phyloP scores from a whole-genome alignment of 1,139 yeast genomes.

The Blastobotrys raffinosifermentans region DNA sequence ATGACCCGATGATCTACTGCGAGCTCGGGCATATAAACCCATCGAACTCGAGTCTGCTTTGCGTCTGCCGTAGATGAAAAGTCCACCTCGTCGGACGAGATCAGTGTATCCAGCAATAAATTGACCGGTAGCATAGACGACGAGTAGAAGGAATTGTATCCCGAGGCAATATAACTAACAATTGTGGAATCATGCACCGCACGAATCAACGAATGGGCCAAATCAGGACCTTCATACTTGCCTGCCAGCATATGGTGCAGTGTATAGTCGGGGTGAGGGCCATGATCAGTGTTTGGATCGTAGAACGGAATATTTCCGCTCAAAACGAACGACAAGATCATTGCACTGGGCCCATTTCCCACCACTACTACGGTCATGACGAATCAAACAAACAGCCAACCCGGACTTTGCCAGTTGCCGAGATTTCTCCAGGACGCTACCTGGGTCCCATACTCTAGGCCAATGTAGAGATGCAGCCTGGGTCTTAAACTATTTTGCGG shows the following conservation, averaged over 20 bases:
- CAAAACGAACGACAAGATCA: slow-evolving; percentile 29
- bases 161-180: slow-evolving; percentile 19
- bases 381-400: neutral
- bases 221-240: slow-evolving; percentile 10
- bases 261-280: slow-evolving; percentile 29
- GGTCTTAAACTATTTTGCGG: too few relatives aligned
- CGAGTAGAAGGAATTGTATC: slow-evolving; percentile 24
- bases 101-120: slow-evolving; percentile 27
- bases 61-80: slow-evolving; percentile 16
- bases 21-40: slow-evolving; percentile 17
- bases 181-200: slow-evolving; percentile 20
- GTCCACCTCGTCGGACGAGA: slow-evolving; percentile 28
- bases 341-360: slow-evolving; percentile 34
- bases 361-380: slow-evolving; percentile 12
- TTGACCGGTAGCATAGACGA: slow-evolving; percentile 26
- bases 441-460: too few relatives aligned
- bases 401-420: neutral
- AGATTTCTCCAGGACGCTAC: neutral
- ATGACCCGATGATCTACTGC: slow-evolving; percentile 24
- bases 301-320: slow-evolving; percentile 32
- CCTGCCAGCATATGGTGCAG: slow-evolving; percentile 25
- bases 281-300: slow-evolving; percentile 21
- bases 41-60: slow-evolving; percentile 25
- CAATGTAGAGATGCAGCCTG: too few relatives aligned
- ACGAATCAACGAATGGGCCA: slow-evolving; percentile 17